Evolutionary conservation across 441 rosid species (phyloP).

Genomic region (Populus hybrid): DNA sequence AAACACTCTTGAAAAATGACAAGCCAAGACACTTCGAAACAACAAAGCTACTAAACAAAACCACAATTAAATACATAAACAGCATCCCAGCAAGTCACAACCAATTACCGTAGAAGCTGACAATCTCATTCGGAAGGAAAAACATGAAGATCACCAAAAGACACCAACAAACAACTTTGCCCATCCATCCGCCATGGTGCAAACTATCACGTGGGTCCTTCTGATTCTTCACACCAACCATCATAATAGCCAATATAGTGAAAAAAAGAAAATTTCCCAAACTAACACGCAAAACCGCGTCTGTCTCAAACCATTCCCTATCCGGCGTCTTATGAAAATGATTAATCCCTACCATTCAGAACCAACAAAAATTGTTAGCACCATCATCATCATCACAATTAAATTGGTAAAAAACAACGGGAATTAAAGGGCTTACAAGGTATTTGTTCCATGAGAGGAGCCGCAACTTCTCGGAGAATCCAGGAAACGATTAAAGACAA

Average conservation of each 20-base stretch:
- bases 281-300: slow-evolving; percentile 91
- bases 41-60: not conserved
- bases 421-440: slow-evolving; percentile 59
- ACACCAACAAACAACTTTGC: slow-evolving; percentile 80
- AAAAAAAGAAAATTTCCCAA: slow-evolving; percentile 88
- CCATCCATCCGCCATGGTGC: slow-evolving; percentile 99
- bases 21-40: not conserved
- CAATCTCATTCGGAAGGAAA: slow-evolving; percentile 82
- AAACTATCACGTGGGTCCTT: slow-evolving; percentile 91
- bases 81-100: not conserved
- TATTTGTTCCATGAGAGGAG: slow-evolving; percentile 90
- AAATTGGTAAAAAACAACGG: not conserved
- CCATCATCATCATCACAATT: not conserved
- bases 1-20: not conserved
- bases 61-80: not conserved
- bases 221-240: slow-evolving; percentile 88
- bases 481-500: slow-evolving; percentile 78
- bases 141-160: slow-evolving; percentile 81
- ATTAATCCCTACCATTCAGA: slow-evolving; percentile 70
- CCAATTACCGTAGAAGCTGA: slow-evolving; percentile 73
- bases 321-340: slow-evolving; percentile 76
- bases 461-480: slow-evolving; percentile 92
- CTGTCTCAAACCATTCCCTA: slow-evolving; percentile 93
- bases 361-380: not conserved
- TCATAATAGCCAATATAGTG: slow-evolving; percentile 60